These are phyloP conservation scores for Fusarium buxicola DNA, from an alignment of 2,329 filamentous ascomycete genomes.

Conservation along the genomic window DNA sequence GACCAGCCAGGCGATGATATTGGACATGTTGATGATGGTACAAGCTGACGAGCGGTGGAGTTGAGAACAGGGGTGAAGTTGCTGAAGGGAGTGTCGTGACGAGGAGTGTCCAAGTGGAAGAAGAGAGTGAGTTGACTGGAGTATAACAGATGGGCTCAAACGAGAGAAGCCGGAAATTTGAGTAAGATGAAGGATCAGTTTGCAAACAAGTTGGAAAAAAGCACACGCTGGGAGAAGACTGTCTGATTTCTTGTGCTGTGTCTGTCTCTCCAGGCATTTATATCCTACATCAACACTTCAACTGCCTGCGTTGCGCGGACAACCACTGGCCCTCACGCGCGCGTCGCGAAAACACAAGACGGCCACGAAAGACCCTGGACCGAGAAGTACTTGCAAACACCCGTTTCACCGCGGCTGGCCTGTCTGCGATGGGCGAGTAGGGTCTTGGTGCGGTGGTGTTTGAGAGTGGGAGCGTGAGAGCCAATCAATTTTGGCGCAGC, in stretches of 20 bases:
- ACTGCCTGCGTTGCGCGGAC: conserved; percentile 30
- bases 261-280: conserved; percentile 19
- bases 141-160: conserved; percentile 35
- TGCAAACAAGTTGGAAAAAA: not conserved
- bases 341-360: conserved; percentile 26
- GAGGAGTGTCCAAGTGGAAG: conserved; percentile 8
- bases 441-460: conserved; percentile 21
- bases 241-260: conserved; percentile 4
- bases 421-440: conserved; percentile 4
- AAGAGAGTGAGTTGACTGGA: conserved; percentile 22
- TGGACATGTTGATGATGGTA: conserved; percentile 32
- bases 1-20: conserved; percentile 56
- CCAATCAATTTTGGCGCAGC: conserved; percentile 29
- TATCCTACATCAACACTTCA: conserved; percentile 30
- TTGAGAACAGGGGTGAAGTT: conserved; percentile 5
- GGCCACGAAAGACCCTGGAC: conserved; percentile 6
- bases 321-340: conserved; percentile 34
- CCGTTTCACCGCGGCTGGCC: conserved; percentile 29
- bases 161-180: conserved; percentile 37
- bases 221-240: conserved; percentile 33
- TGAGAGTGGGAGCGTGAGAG: conserved; percentile 22
- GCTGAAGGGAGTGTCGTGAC: conserved; percentile 19
- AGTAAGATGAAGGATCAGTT: not conserved
- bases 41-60: not conserved
- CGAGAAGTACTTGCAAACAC: conserved; percentile 16